phyloP scores from a whole-genome alignment of 225 moss, liverwort and hornwort genomes.

The Marchantia polymorpha region DNA sequence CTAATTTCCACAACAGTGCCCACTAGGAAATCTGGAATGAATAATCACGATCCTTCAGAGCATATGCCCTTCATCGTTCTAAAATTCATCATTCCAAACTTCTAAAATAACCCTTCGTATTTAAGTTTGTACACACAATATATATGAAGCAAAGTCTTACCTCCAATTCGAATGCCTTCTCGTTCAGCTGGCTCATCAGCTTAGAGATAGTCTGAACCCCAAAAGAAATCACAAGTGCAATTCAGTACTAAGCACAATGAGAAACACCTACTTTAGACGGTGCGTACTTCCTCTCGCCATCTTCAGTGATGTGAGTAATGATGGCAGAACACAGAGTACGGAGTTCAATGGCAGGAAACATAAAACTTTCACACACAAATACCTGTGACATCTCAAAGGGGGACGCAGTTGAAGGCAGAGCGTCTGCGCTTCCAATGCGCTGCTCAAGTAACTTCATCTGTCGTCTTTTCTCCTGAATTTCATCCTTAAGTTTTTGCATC shows the following conservation, averaged over 20 bases:
- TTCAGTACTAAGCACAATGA: background rate
- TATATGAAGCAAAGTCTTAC: constrained; percentile 27
- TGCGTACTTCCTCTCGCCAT: background rate
- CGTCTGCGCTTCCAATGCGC: constrained; percentile 70
- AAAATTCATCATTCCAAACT: too few relatives aligned
- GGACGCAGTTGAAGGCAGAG: constrained; percentile 51
- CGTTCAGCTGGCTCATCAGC: constrained; percentile 82
- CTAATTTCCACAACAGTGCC: too few relatives aligned
- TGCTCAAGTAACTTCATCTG: constrained; percentile 94
- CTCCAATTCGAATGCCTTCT: constrained; percentile 94
- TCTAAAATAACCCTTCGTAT: too few relatives aligned
- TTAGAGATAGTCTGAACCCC: constrained; percentile 72
- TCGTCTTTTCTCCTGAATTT: constrained; percentile 90
- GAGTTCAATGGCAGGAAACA: background rate
- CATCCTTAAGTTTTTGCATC: constrained; percentile 85
- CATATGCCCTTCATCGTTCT: too few relatives aligned
- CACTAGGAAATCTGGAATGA: too few relatives aligned
- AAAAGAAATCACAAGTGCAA: background rate
- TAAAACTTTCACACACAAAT: background rate
- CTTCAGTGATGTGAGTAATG: background rate
- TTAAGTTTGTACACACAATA: background rate
- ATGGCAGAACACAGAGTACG: background rate
- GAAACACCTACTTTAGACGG: too few relatives aligned
- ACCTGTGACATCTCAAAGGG: constrained; percentile 97
- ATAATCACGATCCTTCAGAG: too few relatives aligned